These are phyloP conservation scores for Suillus plorans DNA, from an alignment of 768 basidiomycete species.

Conservation along the genomic window DNA sequence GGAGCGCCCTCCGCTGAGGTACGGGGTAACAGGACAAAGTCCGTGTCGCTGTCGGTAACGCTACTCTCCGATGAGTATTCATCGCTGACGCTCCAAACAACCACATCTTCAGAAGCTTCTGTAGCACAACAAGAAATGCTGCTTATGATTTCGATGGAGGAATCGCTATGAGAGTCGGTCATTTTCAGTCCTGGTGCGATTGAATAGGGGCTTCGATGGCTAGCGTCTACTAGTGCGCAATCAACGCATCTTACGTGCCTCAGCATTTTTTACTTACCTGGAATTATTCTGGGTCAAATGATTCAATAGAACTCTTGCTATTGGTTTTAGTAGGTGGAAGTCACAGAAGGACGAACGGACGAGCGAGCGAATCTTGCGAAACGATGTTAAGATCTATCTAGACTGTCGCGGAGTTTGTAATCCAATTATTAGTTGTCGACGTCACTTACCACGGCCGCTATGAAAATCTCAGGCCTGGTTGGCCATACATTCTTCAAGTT, in stretches of 20 bases:
- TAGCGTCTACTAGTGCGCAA: background rate
- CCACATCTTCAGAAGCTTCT: constrained; percentile 19
- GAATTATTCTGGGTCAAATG: no score
- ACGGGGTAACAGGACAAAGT: constrained; percentile 24
- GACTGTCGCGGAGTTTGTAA: background rate
- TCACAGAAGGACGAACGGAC: background rate
- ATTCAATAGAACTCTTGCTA: background rate
- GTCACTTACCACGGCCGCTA: background rate
- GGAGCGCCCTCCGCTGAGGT: background rate
- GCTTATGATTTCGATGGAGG: constrained; percentile 1
- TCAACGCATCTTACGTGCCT: background rate
- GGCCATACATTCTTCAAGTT: background rate
- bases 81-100: constrained; percentile 16
- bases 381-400: background rate
- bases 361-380: background rate
- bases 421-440: background rate
- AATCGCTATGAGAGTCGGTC: background rate
- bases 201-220: background rate
- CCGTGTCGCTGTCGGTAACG: constrained; percentile 10
- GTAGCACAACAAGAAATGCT: background rate
- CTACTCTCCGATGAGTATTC: constrained; percentile 9
- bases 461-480: no score
- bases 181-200: background rate
- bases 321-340: background rate
- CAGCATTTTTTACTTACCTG: background rate